phyloP scores from a whole-genome alignment of 2,329 filamentous ascomycete genomes.

The Fusarium pseudoanthophilum region DNA sequence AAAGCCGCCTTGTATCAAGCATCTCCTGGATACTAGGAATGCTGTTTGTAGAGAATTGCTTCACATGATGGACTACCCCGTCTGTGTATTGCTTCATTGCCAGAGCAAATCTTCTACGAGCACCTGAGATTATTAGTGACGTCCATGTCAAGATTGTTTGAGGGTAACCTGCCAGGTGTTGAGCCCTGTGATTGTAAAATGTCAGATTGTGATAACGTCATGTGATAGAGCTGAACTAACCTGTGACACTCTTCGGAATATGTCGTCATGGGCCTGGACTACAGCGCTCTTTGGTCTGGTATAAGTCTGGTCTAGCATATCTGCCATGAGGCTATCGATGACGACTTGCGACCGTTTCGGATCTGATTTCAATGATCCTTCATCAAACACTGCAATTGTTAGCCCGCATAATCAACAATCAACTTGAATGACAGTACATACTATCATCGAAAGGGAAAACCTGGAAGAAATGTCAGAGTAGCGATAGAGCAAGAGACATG shows the following conservation, averaged over 20 bases:
- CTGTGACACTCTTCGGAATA: slow-evolving; percentile 6
- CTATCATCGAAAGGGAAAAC: slow-evolving; percentile 24
- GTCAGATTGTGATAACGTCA: fast-evolving
- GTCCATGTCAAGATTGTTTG: fast-evolving
- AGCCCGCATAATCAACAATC: background rate
- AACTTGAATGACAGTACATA: background rate
- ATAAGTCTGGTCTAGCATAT: slow-evolving; percentile 8
- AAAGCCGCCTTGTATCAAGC: background rate
- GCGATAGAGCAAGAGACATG: fast-evolving
- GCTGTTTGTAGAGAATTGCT: slow-evolving; percentile 2
- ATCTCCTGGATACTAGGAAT: slow-evolving; percentile 12
- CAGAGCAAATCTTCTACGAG: background rate
- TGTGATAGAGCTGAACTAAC: fast-evolving
- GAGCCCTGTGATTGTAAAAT: background rate
- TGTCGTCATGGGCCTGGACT: slow-evolving; percentile 19
- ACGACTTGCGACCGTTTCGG: slow-evolving; percentile 1
- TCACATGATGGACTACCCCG: slow-evolving; percentile 17
- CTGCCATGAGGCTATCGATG: slow-evolving; percentile 16
- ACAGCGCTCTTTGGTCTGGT: slow-evolving; percentile 1
- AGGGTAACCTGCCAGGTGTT: background rate
- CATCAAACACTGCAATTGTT: background rate
- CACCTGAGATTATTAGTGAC: background rate
- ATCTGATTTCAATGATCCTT: slow-evolving; percentile 13
- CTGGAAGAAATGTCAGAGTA: background rate
- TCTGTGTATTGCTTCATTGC: slow-evolving; percentile 20